phyloP scores from a whole-genome alignment of 2,329 filamentous ascomycete species.

The Emericellopsis cladophorae region DNA sequence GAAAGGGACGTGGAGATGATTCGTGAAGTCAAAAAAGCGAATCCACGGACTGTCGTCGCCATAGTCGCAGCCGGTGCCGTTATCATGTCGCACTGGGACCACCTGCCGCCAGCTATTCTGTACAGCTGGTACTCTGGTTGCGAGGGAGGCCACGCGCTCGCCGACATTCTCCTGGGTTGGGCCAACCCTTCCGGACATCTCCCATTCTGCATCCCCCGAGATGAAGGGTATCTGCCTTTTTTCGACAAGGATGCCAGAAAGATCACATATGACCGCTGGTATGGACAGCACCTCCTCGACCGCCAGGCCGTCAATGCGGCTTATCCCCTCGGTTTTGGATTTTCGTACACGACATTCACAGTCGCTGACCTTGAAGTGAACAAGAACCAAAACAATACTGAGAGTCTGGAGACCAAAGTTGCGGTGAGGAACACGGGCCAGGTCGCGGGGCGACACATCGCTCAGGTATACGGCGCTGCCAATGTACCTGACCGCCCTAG shows the following conservation, averaged over 20 bases:
- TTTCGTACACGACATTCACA: slow-evolving; percentile 8
- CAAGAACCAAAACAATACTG: background rate
- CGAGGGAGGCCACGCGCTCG: slow-evolving; percentile 8
- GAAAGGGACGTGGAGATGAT: slow-evolving; percentile 7
- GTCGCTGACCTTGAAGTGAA: background rate
- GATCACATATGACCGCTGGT: slow-evolving; percentile 8
- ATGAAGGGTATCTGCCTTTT: slow-evolving; percentile 6
- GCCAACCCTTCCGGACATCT: slow-evolving; percentile 5
- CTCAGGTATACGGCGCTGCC: slow-evolving; percentile 7
- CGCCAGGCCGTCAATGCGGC: slow-evolving; percentile 3
- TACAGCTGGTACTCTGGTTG: slow-evolving; percentile 9
- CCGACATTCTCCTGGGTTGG: slow-evolving; percentile 5
- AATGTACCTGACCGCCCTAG: slow-evolving; percentile 2
- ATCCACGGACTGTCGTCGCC: slow-evolving; percentile 4
- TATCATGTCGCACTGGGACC: slow-evolving; percentile 9
- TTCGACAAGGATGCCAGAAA: slow-evolving; percentile 5
- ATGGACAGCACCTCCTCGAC: slow-evolving; percentile 8
- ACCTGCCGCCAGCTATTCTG: slow-evolving; percentile 3
- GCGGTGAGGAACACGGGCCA: slow-evolving; percentile 4
- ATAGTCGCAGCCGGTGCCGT: slow-evolving; percentile 8
- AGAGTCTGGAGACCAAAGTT: background rate
- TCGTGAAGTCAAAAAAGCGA: slow-evolving; percentile 3
- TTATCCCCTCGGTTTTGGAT: slow-evolving; percentile 9
- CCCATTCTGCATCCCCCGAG: slow-evolving; percentile 7
- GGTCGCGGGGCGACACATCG: slow-evolving; percentile 4